phyloP scores from a whole-genome alignment of 129 eudicot genomes.

The Logfia minima region DNA sequence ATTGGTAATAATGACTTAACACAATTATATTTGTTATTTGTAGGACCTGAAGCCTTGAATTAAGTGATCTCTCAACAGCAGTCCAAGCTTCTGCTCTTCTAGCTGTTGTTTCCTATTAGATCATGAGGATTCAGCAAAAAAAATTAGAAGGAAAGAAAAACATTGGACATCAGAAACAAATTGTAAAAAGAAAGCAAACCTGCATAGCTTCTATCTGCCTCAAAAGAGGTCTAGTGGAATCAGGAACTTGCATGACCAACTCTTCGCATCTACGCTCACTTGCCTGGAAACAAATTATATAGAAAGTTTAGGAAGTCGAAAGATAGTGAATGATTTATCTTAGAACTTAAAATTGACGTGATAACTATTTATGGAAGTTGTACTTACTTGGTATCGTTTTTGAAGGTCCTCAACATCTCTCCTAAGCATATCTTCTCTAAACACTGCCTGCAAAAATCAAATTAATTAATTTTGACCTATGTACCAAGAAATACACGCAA shows the following conservation, averaged over 20 bases:
- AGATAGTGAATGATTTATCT: conserved; percentile 8
- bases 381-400: conserved; percentile 78
- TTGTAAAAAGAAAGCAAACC: conserved; percentile 41
- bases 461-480: not conserved
- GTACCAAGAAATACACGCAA: not conserved
- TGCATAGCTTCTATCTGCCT: conserved; percentile 96
- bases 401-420: conserved; percentile 94
- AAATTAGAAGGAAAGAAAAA: not conserved
- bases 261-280: conserved; percentile 98
- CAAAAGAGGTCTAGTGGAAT: conserved; percentile 92
- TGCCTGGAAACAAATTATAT: conserved; percentile 46
- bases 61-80: conserved; percentile 88
- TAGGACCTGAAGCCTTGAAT: conserved; percentile 80
- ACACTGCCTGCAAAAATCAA: conserved; percentile 63
- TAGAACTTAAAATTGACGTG: conserved; percentile 9
- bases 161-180: not conserved
- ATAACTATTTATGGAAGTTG: conserved; percentile 15
- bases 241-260: conserved; percentile 93
- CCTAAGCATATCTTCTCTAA: conserved; percentile 84
- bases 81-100: conserved; percentile 92
- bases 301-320: conserved; percentile 1
- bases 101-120: conserved; percentile 69
- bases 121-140: not conserved
- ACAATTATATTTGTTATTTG: not conserved
- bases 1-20: not conserved